phyloP scores from a whole-genome alignment of 2,329 filamentous ascomycete species.

The Paecilomyces formosus region DNA sequence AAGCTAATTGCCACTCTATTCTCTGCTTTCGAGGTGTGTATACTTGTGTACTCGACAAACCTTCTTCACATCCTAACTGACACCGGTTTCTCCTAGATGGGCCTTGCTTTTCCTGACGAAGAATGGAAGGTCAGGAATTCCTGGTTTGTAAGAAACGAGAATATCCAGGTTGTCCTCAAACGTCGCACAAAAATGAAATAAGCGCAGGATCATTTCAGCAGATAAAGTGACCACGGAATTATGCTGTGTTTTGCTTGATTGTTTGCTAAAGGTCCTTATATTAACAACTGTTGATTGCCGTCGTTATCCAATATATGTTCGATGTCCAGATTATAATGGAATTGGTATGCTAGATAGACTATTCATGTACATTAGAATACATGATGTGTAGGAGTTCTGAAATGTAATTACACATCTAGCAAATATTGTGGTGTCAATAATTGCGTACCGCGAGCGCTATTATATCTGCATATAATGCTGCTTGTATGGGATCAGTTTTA shows the following conservation, averaged over 20 bases:
- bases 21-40: neutral
- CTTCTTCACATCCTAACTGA: neutral
- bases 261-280: too few species aligned
- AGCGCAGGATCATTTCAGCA: neutral
- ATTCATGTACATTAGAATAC: neutral
- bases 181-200: neutral
- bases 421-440: too few species aligned
- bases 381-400: neutral
- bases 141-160: slow-evolving; percentile 33
- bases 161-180: slow-evolving; percentile 7
- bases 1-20: slow-evolving; percentile 2
- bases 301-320: neutral
- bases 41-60: neutral
- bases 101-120: slow-evolving; percentile 25
- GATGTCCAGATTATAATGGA: neutral
- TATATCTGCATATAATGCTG: too few species aligned
- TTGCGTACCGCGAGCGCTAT: too few species aligned
- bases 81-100: slow-evolving; percentile 16
- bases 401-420: neutral
- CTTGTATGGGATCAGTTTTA: too few species aligned
- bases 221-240: too few species aligned
- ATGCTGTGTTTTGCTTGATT: too few species aligned
- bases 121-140: slow-evolving; percentile 34
- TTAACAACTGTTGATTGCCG: too few species aligned
- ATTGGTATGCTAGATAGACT: neutral